Evolutionary conservation across 2,329 filamentous ascomycete genomes (phyloP).

Genomic region (Hysterium pulicare): DNA sequence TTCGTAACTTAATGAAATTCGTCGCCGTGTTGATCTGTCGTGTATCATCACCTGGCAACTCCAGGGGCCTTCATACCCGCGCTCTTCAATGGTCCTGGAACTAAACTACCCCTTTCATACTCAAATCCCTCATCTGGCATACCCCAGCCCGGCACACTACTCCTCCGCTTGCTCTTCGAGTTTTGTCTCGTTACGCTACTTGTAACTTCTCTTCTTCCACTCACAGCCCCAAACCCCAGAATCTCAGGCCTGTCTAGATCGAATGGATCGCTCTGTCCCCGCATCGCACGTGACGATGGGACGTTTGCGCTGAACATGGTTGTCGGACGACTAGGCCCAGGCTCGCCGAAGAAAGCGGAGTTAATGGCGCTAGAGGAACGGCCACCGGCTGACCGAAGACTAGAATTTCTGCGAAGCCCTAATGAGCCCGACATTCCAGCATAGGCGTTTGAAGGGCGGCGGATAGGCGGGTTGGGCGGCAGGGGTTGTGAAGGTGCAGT

Average conservation of each 20-base stretch:
- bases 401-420: constrained; percentile 12
- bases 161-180: constrained; percentile 24
- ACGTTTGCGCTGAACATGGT: constrained; percentile 18
- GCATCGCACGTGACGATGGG: constrained; percentile 15
- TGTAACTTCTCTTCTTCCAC: constrained; percentile 23
- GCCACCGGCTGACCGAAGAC: constrained; percentile 7
- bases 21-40: too few relatives aligned
- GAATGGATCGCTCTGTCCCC: constrained; percentile 39
- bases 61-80: constrained; percentile 4
- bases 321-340: constrained; percentile 30
- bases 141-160: constrained; percentile 29
- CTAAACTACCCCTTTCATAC: constrained; percentile 16
- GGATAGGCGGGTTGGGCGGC: constrained; percentile 16
- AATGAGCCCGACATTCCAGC: neutral
- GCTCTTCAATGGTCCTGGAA: constrained; percentile 16
- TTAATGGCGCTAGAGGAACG: constrained; percentile 24
- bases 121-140: constrained; percentile 15
- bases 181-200: constrained; percentile 27
- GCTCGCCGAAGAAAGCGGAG: constrained; percentile 28
- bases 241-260: constrained; percentile 41
- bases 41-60: constrained; percentile 19
- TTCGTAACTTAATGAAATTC: too few relatives aligned
- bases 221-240: constrained; percentile 29
- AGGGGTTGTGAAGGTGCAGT: constrained; percentile 15
- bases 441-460: constrained; percentile 21